These are phyloP conservation scores for Rhynchospora breviuscula DNA, from an alignment of 176 grass and related monocot genomes.

Conservation along the genomic window DNA sequence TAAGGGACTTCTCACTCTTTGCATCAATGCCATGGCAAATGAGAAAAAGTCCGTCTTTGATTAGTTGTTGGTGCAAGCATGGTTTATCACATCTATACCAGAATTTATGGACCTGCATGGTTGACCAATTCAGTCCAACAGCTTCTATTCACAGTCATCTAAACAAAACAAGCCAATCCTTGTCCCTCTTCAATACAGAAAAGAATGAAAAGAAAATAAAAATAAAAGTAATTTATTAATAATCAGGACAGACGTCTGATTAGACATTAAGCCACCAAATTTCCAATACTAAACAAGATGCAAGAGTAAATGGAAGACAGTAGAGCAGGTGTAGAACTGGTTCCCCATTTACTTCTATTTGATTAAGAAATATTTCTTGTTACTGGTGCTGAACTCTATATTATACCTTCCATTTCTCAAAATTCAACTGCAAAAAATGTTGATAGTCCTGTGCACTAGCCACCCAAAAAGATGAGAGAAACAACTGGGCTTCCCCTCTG, in stretches of 20 bases:
- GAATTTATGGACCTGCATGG: not conserved
- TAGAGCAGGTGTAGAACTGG: not conserved
- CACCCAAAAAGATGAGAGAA: not conserved
- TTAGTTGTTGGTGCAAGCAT: not conserved
- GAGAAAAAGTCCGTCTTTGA: not conserved
- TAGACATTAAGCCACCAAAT: not conserved
- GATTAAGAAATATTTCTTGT: not conserved
- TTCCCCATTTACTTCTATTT: not conserved
- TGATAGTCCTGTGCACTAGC: not conserved
- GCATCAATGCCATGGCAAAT: not conserved
- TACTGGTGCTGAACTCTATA: not conserved
- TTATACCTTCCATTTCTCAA: not conserved
- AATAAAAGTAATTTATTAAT: not conserved
- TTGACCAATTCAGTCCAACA: not conserved
- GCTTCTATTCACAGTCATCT: not conserved
- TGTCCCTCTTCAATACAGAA: not conserved
- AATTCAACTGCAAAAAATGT: not conserved
- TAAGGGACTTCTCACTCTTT: not conserved
- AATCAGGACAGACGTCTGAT: not conserved
- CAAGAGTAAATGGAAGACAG: not conserved
- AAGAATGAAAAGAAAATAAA: not conserved
- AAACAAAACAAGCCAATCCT: not conserved
- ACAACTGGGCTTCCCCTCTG: not conserved
- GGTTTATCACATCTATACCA: not conserved
- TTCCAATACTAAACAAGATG: not conserved